Conservation (phyloP, 2,329 filamentous ascomycete genomes). For the Ophiognomonia clavigignenti-juglandacearum region DNA sequence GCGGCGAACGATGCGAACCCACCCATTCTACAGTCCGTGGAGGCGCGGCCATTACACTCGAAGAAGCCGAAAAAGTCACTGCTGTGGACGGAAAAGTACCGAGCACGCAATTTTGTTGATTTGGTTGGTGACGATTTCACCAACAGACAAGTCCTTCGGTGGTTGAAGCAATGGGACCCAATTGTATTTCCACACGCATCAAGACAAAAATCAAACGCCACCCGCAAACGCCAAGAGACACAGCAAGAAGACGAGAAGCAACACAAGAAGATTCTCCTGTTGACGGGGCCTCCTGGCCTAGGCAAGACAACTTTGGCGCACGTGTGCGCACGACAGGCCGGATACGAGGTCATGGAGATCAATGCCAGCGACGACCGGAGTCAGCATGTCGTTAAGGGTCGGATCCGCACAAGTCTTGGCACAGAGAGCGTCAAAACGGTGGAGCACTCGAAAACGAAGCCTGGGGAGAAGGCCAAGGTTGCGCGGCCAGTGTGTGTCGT, state of each 20-base stretch:
- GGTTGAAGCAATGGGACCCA: conserved; percentile 92
- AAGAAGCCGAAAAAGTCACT: conserved; percentile 48
- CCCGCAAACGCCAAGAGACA: conserved; percentile 39
- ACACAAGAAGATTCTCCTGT: conserved; percentile 81
- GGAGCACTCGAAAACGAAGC: conserved; percentile 46
- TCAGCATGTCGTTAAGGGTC: conserved; percentile 79
- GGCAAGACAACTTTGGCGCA: conserved; percentile 96
- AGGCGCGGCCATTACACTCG: conserved; percentile 23
- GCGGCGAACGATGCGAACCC: conserved; percentile 22
- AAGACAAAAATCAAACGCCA: conserved; percentile 48
- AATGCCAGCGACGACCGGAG: conserved; percentile 97
- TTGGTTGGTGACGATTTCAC: conserved; percentile 92
- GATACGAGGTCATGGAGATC: conserved; percentile 95
- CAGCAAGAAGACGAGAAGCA: conserved; percentile 63
- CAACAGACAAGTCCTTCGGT: conserved; percentile 82
- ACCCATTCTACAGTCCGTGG: conserved; percentile 38
- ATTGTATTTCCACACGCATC: conserved; percentile 80
- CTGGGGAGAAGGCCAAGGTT: conserved; percentile 50
- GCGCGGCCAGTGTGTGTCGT: conserved; percentile 88
- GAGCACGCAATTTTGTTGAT: conserved; percentile 86
- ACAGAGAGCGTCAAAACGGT: conserved; percentile 89
- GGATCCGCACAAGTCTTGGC: conserved; percentile 85
- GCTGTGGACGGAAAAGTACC: conserved; percentile 97
- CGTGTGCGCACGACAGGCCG: conserved; percentile 90
- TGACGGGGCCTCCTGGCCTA: conserved; percentile 87